These are phyloP conservation scores for Xylaria grammica DNA, from an alignment of 495 filamentous ascomycete genomes.

Conservation along the genomic window DNA sequence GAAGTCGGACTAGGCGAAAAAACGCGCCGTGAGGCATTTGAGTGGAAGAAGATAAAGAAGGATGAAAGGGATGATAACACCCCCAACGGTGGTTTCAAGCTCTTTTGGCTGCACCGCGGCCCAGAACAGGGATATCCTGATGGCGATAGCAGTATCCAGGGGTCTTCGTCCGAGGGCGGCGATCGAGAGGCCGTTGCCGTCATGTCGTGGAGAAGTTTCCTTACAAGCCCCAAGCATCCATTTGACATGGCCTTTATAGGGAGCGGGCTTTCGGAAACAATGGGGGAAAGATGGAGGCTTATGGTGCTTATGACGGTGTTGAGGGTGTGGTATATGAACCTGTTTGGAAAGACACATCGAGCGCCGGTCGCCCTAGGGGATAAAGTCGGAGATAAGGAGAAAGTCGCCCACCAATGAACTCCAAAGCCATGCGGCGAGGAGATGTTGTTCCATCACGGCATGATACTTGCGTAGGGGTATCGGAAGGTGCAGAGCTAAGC, in stretches of 20 bases:
- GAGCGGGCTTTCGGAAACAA: not conserved
- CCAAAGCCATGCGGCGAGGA: no score
- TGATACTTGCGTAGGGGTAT: no score
- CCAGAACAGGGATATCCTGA: not conserved
- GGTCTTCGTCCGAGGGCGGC: not conserved
- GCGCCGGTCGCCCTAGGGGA: no score
- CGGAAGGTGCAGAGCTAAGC: no score
- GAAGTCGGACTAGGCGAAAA: not conserved
- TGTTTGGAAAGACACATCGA: not conserved
- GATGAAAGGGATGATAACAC: not conserved
- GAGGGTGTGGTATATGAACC: not conserved
- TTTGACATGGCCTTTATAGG: not conserved
- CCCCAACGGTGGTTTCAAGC: not conserved
- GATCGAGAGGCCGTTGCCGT: not conserved
- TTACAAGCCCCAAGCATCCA: not conserved
- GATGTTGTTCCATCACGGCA: no score
- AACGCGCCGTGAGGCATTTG: not conserved
- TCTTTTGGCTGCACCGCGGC: not conserved
- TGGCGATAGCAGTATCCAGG: not conserved
- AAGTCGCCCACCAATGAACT: no score
- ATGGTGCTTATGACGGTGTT: constrained; percentile 1
- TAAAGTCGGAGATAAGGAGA: no score
- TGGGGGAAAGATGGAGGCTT: not conserved
- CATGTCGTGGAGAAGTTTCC: not conserved
- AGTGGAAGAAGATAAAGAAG: not conserved